Evolutionary conservation across 2,329 filamentous ascomycete genomes (phyloP), one percentile per base, ranked within the genome.

Genomic region (Neofusicoccum kwambonambiense): DNA sequence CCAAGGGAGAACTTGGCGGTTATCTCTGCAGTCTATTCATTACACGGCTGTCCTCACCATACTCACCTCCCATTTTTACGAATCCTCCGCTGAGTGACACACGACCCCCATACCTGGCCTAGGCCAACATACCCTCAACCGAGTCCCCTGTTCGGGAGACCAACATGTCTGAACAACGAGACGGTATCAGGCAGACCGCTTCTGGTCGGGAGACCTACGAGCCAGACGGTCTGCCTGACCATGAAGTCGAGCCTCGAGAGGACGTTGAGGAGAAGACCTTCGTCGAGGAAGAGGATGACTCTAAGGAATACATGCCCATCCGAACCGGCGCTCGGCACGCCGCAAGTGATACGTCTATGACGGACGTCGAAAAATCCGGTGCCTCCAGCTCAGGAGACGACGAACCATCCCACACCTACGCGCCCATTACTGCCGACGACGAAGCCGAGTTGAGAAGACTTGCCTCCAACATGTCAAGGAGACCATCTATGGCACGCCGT

Each of bases 201-300:
- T 74, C 73, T 39, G 71, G 71, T 4, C 69, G 71, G 27, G 70
- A 73, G 54, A 74, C 73, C 9, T 74, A 75, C 44, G 69, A 65
- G 12, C 73, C 72, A 17, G 72, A 74, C 52, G 72, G 72, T 9
- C 69, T 71, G 37, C 34, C 47, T n/a, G 19, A 58, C 3, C 7
- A 45, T 17, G 54, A 1, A 17, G 3, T 19, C 22, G 22, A 45
- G 11, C 47, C 9, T 31, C 45, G 45, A n/a, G 31, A 62, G 13
- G 57, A 65, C 3, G 57, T 22, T 12, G 64, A 65, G 39, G 50
- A 45, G 50, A 39, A 19, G 8, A 52, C 50, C 2, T 9, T 39
- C 11, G n/a, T 17, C 4, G 47, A 52, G 15, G 34, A 19, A 31
- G 35, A 50, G 9, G 44, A 50, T 6, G 44, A 50, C 7, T 17